A percentile compares a stretch with the other conserved stretches of the same genome.
phyloP scores from a whole-genome alignment of 176 grass and related monocot species.

The Chrysopogon serrulatus region DNA sequence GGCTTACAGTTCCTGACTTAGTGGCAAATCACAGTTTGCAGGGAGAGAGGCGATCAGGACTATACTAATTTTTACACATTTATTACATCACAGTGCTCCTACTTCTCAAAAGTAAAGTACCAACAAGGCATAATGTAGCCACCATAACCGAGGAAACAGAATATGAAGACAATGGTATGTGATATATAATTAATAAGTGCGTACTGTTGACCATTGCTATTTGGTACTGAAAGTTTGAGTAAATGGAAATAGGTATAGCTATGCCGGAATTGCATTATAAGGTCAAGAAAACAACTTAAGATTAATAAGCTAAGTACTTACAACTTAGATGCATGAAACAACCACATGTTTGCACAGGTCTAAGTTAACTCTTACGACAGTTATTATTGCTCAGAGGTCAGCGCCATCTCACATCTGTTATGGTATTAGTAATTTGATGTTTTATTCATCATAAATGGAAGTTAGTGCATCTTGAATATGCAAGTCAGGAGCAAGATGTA shows the following conservation, averaged over 20 bases:
- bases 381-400: not conserved
- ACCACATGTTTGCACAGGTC: not conserved
- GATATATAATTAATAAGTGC: not conserved
- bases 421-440: not conserved
- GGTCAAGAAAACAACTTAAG: not conserved
- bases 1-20: not conserved
- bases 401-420: not conserved
- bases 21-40: not conserved
- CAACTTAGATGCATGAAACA: not conserved
- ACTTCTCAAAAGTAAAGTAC: no score
- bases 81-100: not conserved
- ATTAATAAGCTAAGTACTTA: not conserved
- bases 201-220: not conserved
- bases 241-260: not conserved
- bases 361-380: not conserved
- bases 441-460: not conserved
- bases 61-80: no score
- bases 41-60: no score
- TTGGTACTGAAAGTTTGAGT: not conserved
- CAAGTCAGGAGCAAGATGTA: not conserved
- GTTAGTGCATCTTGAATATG: not conserved
- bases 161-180: not conserved
- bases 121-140: not conserved
- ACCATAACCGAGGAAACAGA: not conserved
- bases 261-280: not conserved